Percentiles rank a stretch among this genome's conserved stretches.
phyloP scores from a whole-genome alignment of 331 rosid species.

The Dryas integrifolia region DNA sequence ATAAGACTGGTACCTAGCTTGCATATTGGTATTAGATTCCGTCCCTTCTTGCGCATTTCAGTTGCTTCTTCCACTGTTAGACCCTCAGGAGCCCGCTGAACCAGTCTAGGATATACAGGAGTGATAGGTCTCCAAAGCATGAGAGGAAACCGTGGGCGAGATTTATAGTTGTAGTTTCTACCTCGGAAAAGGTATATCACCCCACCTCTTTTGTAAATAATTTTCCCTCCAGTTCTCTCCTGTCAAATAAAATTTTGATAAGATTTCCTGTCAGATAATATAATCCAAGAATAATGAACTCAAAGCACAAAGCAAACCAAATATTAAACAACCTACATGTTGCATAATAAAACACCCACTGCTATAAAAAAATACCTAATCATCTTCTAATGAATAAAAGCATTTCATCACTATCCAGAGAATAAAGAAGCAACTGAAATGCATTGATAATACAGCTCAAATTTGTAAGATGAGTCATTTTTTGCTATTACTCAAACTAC shows the following conservation, averaged over 20 bases:
- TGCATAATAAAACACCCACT: too few species aligned
- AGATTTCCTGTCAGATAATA: constrained; percentile 53
- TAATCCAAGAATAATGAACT: constrained; percentile 18
- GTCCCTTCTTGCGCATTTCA: constrained; percentile 82
- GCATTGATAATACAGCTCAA: neutral
- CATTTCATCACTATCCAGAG: too few species aligned
- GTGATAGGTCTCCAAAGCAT: constrained; percentile 95
- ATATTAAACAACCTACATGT: neutral
- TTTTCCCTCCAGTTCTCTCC: constrained; percentile 88
- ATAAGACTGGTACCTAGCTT: constrained; percentile 55
- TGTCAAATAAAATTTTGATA: constrained; percentile 26
- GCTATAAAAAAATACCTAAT: too few species aligned
- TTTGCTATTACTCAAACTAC: neutral
- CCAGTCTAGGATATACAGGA: constrained; percentile 80
- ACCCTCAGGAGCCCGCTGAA: constrained; percentile 69
- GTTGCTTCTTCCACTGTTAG: constrained; percentile 61
- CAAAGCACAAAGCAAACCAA: constrained; percentile 4
- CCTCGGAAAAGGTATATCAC: constrained; percentile 82
- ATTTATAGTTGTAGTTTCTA: constrained; percentile 81
- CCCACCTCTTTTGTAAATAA: constrained; percentile 66
- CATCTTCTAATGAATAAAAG: too few species aligned
- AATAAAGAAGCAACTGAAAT: constrained; percentile 3
- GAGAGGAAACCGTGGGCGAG: constrained; percentile 81
- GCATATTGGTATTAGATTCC: constrained; percentile 65
- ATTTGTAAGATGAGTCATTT: neutral